Conservation (phyloP, 1,284 basidiomycete genomes). For the Earliella scabrosa region DNA sequence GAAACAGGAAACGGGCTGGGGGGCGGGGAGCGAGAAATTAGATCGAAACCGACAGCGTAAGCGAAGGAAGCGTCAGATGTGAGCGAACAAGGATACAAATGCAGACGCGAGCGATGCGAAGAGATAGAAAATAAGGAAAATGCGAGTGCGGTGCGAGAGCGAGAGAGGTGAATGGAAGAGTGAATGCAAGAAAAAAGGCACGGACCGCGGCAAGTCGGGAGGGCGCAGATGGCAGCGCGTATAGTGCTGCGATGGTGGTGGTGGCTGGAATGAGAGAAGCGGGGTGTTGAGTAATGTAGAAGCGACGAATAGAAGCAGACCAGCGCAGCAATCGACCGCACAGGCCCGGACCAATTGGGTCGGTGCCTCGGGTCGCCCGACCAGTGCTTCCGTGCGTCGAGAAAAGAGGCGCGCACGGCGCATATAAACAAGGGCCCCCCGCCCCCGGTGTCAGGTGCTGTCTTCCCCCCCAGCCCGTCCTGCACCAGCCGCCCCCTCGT, state of each 20-base stretch:
- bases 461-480: no score
- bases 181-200: not conserved
- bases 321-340: not conserved
- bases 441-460: not conserved
- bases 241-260: not conserved
- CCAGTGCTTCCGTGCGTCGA: not conserved
- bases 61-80: not conserved
- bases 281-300: not conserved
- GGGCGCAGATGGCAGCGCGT: not conserved
- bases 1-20: no score
- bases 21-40: no score
- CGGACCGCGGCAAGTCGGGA: not conserved
- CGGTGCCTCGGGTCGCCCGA: slow-evolving; percentile 1
- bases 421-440: not conserved
- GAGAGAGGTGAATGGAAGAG: not conserved
- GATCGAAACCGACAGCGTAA: no score
- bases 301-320: no score
- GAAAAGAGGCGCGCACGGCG: not conserved
- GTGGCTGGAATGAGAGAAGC: not conserved
- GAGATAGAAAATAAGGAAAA: not conserved
- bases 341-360: not conserved
- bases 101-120: no score
- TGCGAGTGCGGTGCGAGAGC: not conserved
- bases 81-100: not conserved
- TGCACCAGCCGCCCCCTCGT: not conserved